Evolutionary conservation across 2,329 filamentous ascomycete genomes (phyloP), one percentile per base, ranked within the genome.

Genomic region (Ophiostoma piceae): DNA sequence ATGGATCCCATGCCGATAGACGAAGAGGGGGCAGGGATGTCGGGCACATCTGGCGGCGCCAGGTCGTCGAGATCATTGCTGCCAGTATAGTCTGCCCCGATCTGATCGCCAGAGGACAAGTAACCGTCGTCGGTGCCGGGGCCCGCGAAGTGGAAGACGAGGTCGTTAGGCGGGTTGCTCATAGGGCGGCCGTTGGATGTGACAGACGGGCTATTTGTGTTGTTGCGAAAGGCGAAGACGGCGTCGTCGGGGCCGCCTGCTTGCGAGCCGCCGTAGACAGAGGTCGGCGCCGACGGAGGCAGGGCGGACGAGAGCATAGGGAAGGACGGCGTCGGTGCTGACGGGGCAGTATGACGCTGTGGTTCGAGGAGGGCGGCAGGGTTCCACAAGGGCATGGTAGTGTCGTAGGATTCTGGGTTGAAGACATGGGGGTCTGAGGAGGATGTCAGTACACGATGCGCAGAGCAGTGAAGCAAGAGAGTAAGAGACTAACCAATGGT

Each of bases 1-100:
- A 93, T 87, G 69, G 80, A 80, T 11, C 84, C 83, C 74, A 87
- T 84, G 35, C 86, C 72, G 41, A 67, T 71, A 12, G 70, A 57
- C 26, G 66, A 11, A 64, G n/a, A 43, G 67, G 47, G 57, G 6
- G 57, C 60, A 19, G n/a, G 57, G 51, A 29, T n/a, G 54, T 37
- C 62, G 26, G 35, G 51, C 14, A 60, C 62, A 11, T 65, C 62
- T 11, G 62, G 62, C 1, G 62, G 62, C 35, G 22, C 9, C 16
- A 65, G 3, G 62, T 35, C 62, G 12, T 65, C 62, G 19, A 41
- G 4, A n/a, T 66, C n/a, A 67, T 69, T 1, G 26, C 19, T 37
- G 26, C 51, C 22, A n/a, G 11, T 51, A 37, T 37, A 65, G 22
- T 69, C 57, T 14, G 68, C 32, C 1, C 57, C 79, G 12, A 71